Conservation (phyloP, 2,329 filamentous ascomycete species). For the Lecanicillium sp. region DNA sequence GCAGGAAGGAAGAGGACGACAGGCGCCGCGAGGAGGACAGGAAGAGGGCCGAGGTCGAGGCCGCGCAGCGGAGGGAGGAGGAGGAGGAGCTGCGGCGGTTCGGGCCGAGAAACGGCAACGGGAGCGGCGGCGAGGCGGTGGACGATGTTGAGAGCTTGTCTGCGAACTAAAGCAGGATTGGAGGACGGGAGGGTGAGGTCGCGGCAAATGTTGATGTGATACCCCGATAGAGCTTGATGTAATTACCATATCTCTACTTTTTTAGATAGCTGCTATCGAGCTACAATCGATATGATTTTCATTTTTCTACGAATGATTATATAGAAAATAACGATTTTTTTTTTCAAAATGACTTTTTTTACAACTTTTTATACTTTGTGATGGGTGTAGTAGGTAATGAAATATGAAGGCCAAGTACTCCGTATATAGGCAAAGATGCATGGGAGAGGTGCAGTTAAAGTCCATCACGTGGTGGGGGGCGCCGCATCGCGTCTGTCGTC, state of each 20-base stretch:
- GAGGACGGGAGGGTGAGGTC: neutral
- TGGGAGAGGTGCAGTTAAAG: neutral
- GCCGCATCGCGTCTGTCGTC: constrained; percentile 8
- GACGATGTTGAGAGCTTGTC: constrained; percentile 53
- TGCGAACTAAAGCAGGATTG: constrained; percentile 49
- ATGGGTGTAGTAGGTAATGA: neutral
- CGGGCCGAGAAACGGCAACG: constrained; percentile 13
- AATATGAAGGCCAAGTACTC: neutral
- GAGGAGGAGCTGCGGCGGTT: constrained; percentile 8
- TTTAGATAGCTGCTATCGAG: too few relatives aligned
- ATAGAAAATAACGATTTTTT: too few relatives aligned
- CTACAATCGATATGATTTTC: too few relatives aligned
- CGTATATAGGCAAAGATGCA: neutral
- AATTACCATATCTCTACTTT: constrained; percentile 10
- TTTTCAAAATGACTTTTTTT: too few relatives aligned
- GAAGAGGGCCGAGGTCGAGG: too few relatives aligned
- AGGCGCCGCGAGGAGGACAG: constrained; percentile 1
- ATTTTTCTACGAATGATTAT: too few relatives aligned
- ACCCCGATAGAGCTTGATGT: constrained; percentile 7
- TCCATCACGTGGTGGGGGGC: constrained; percentile 10
- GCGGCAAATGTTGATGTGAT: neutral
- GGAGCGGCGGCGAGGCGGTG: constrained; percentile 40
- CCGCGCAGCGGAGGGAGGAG: neutral
- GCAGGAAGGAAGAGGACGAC: constrained; percentile 1
- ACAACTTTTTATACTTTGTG: too few relatives aligned